A percentile compares a stretch with the other conserved stretches of the same genome.
Evolutionary conservation across 495 filamentous ascomycete species (phyloP).

Genomic region (Entonaema liquescens): DNA sequence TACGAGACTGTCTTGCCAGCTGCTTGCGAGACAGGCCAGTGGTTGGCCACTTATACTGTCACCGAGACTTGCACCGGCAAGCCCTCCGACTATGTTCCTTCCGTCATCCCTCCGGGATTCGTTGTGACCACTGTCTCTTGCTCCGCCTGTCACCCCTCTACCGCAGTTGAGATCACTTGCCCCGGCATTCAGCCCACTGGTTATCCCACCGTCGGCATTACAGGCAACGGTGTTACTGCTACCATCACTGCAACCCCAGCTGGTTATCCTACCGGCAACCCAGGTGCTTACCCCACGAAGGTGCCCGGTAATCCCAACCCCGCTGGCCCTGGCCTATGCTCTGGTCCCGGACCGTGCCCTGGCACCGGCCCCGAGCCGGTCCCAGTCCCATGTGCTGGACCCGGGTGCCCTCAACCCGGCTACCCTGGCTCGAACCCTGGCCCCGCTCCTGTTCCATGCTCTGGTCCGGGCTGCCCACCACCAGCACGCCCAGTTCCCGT

Average conservation of each 20-base stretch:
- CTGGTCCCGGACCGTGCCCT: constrained; percentile 7
- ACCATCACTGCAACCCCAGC: constrained; percentile 37
- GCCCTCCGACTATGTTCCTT: constrained; percentile 34
- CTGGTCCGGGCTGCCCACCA: background rate
- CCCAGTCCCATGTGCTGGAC: background rate
- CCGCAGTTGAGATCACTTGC: constrained; percentile 49
- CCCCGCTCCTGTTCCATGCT: background rate
- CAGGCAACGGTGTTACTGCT: constrained; percentile 49
- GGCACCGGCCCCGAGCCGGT: background rate
- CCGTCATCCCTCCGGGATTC: constrained; percentile 49
- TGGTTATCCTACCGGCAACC: background rate
- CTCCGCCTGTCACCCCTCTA: constrained; percentile 38
- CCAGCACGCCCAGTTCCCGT: background rate
- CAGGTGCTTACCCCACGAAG: constrained; percentile 6
- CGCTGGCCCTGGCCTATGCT: background rate
- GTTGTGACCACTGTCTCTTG: constrained; percentile 51
- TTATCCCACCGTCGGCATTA: constrained; percentile 34
- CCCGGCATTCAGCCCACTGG: constrained; percentile 45
- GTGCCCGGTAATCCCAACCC: background rate
- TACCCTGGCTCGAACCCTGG: no score
- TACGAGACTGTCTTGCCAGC: constrained; percentile 54
- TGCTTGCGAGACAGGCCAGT: constrained; percentile 51
- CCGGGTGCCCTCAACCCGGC: no score
- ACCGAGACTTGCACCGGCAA: constrained; percentile 51
- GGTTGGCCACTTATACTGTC: constrained; percentile 57